These are phyloP conservation scores for Gypsophila paniculata DNA, from an alignment of 179 eudicot genomes.

Conservation along the genomic window DNA sequence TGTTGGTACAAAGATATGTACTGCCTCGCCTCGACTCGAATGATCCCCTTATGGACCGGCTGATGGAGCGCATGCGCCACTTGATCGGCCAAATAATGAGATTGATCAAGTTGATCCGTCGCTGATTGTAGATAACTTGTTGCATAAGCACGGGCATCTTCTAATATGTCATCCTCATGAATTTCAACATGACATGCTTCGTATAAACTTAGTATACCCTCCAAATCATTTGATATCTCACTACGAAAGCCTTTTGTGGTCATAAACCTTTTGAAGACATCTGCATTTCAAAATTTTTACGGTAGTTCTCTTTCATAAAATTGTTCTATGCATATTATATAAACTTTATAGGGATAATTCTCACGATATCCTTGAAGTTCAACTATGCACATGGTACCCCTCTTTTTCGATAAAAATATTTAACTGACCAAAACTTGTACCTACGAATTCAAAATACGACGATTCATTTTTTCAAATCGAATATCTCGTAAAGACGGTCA, in stretches of 20 bases:
- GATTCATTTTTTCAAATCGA: no score
- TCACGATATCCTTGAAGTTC: no score
- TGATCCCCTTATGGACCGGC: slow-evolving; percentile 26
- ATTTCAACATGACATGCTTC: slow-evolving; percentile 30
- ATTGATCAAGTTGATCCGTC: neutral
- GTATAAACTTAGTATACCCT: slow-evolving; percentile 33
- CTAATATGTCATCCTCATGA: slow-evolving; percentile 20
- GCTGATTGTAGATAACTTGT: neutral
- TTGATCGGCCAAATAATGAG: slow-evolving; percentile 1
- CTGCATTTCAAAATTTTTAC: slow-evolving; percentile 6
- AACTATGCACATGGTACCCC: no score
- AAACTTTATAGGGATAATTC: no score
- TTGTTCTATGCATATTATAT: no score
- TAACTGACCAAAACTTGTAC: no score
- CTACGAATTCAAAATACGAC: no score
- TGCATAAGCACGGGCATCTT: slow-evolving; percentile 12
- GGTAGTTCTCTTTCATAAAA: no score
- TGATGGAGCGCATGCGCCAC: slow-evolving; percentile 25
- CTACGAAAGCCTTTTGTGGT: slow-evolving; percentile 22
- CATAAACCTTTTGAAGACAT: slow-evolving; percentile 27
- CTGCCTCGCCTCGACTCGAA: slow-evolving; percentile 28
- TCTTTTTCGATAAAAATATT: no score
- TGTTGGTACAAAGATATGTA: slow-evolving; percentile 31
- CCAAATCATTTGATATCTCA: slow-evolving; percentile 11
- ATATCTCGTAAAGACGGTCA: no score